Conservation (phyloP, 2,329 filamentous ascomycete genomes). For the Colletotrichum lupini region DNA sequence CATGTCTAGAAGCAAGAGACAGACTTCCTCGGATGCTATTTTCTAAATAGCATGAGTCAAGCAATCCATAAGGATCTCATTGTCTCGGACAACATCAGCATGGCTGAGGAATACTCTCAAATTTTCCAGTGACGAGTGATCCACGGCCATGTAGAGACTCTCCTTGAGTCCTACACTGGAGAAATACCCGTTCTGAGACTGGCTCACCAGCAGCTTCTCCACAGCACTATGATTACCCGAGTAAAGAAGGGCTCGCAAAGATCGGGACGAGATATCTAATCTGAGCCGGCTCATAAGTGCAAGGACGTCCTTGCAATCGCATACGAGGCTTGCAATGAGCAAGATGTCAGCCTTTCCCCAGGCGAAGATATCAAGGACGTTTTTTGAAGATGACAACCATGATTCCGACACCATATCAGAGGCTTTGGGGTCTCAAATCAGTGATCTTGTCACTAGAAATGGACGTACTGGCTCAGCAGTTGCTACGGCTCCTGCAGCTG, state of each 20-base stretch:
- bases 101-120: background rate
- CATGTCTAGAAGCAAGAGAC: background rate
- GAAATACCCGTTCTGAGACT: background rate
- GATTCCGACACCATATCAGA: background rate
- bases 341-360: slow-evolving; percentile 35
- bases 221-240: background rate
- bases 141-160: background rate
- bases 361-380: slow-evolving; percentile 39
- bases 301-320: background rate
- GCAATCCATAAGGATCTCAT: background rate
- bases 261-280: background rate
- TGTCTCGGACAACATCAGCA: background rate
- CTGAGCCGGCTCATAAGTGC: background rate
- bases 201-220: background rate
- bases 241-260: background rate
- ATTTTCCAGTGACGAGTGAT: background rate
- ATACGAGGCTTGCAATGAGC: background rate
- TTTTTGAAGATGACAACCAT: background rate
- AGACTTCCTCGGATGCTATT: background rate
- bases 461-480: slow-evolving; percentile 39
- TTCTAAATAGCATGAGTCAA: background rate
- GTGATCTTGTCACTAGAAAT: slow-evolving; percentile 13
- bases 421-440: background rate
- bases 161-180: background rate
- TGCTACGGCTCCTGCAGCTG: slow-evolving; percentile 44